Evolutionary conservation across 768 basidiomycete species (phyloP), one percentile per base, ranked within the genome.

Genomic region (Naganishia vishniacii): DNA sequence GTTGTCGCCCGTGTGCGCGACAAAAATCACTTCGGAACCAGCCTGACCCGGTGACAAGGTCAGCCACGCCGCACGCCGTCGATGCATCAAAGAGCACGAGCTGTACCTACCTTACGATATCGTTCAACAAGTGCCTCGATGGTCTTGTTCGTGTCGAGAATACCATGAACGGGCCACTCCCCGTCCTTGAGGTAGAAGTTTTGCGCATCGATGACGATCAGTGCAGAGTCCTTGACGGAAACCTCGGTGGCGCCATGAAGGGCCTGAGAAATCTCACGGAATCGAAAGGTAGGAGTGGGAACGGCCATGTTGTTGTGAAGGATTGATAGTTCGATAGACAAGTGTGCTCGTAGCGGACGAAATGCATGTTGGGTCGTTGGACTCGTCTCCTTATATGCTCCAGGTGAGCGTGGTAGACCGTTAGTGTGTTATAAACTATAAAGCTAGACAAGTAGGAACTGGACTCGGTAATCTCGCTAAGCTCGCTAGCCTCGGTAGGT

Each of bases 141-240:
- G 15, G 6, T 40, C 53, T 56, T 40, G 37, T 56, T 56, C 15
- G 53, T 56, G 9, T 37, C 25, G 32, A 40, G 34, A 25, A 56
- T 56, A 12, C 25, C 53, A 40, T 56, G 53, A 8, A 56, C 53
- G 6, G 53, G 53, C 53, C 53, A 56, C 7, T 20, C 34, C 9
- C 53, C 53, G 37, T 56, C 53, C 18, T 5, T 6, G 4, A 56
- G 53, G 53, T 56, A 56, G 26, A 56, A 56, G 37, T 56, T 56
- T 56, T 56, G 53, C 4, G 53, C 53, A 13, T 56, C 53, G 16
- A 56, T 56, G 20, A 56, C 53, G 37, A 56, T 56, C 4, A 56
- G 37, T 3, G 53, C 53, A 18, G 53, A 56, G 8, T 56, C 53
- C 31, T 56, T 56, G 53, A 20, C 34, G 4, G 53, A 56, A 3